Conservation (phyloP, 345 rosid genomes). For the Hypericum perforatum region DNA sequence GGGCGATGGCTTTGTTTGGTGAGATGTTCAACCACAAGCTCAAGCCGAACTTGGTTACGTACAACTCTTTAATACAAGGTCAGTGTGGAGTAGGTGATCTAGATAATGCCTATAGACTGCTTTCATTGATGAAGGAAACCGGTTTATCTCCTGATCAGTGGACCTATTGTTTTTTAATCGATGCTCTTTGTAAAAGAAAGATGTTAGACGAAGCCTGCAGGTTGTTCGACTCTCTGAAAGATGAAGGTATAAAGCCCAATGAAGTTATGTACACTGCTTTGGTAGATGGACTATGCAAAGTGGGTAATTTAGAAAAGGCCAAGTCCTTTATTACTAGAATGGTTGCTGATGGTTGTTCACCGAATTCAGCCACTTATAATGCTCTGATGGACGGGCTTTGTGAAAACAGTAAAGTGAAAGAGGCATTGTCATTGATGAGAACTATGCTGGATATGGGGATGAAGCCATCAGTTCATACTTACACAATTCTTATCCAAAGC, state of each 20-base stretch:
- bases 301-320: slow-evolving; percentile 47
- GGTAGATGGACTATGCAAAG: slow-evolving; percentile 80
- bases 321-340: slow-evolving; percentile 44
- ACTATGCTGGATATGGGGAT: slow-evolving; percentile 45
- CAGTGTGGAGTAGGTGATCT: slow-evolving; percentile 65
- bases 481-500: slow-evolving; percentile 55
- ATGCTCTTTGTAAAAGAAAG: slow-evolving; percentile 55
- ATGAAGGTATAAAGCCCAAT: slow-evolving; percentile 52
- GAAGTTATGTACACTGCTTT: slow-evolving; percentile 74
- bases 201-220: slow-evolving; percentile 56
- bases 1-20: slow-evolving; percentile 61
- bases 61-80: slow-evolving; percentile 62
- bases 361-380: slow-evolving; percentile 60
- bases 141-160: slow-evolving; percentile 62
- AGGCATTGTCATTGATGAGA: slow-evolving; percentile 37
- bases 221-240: slow-evolving; percentile 61
- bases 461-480: slow-evolving; percentile 47
- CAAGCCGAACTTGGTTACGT: slow-evolving; percentile 47
- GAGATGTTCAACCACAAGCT: slow-evolving; percentile 48
- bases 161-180: slow-evolving; percentile 60
- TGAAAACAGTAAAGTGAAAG: slow-evolving; percentile 38
- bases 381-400: slow-evolving; percentile 69
- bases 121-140: slow-evolving; percentile 49
- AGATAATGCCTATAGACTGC: slow-evolving; percentile 63
- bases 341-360: slow-evolving; percentile 45